Evolutionary conservation across 768 basidiomycete species (phyloP).

Genomic region (Mycena indigotica): DNA sequence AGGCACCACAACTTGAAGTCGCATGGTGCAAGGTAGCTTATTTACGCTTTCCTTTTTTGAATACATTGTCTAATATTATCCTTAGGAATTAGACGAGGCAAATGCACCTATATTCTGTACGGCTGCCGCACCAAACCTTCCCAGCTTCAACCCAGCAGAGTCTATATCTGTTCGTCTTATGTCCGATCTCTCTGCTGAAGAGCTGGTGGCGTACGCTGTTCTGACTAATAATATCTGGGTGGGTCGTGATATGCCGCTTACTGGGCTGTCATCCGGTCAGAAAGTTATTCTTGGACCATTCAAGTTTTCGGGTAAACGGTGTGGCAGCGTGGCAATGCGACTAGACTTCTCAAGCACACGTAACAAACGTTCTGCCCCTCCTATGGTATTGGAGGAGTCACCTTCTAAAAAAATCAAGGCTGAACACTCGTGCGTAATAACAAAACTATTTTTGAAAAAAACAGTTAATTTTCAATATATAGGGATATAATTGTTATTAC

Average conservation of each 20-base stretch:
- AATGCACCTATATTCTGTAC: background rate
- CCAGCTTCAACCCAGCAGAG: background rate
- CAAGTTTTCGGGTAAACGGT: background rate
- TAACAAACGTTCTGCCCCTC: too few species aligned
- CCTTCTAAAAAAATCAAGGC: too few species aligned
- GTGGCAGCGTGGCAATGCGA: background rate
- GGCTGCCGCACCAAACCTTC: background rate
- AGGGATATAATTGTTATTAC: background rate
- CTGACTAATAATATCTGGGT: background rate
- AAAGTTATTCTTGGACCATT: background rate
- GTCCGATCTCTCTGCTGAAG: background rate
- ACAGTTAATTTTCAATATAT: too few species aligned
- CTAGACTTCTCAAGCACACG: too few species aligned
- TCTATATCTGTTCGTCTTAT: background rate
- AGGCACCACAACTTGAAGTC: background rate
- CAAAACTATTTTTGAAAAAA: too few species aligned
- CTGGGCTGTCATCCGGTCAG: background rate
- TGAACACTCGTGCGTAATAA: too few species aligned
- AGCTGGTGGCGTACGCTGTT: background rate
- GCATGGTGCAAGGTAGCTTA: background rate
- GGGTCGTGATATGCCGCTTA: background rate
- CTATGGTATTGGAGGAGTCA: too few species aligned
- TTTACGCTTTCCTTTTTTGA: background rate
- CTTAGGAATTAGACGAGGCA: background rate
- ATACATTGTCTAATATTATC: background rate